phyloP scores from a whole-genome alignment of 768 basidiomycete genomes.

The Leccinum obscurum region DNA sequence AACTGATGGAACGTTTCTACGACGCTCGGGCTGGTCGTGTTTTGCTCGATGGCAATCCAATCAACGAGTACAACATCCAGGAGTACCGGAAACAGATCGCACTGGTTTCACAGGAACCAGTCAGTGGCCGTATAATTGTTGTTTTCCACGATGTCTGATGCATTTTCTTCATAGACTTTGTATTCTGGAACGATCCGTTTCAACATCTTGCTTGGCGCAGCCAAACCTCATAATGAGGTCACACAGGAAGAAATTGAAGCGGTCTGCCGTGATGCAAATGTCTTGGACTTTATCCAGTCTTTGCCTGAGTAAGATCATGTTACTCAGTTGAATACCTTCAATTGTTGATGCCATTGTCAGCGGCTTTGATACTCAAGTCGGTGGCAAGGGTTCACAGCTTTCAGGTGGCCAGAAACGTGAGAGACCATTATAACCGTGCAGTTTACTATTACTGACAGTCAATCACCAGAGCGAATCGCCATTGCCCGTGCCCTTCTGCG shows the following conservation, averaged over 20 bases:
- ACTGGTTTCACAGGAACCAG: conserved; percentile 87
- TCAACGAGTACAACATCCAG: conserved; percentile 76
- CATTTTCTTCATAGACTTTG: conserved; percentile 46
- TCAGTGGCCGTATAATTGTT: conserved; percentile 14
- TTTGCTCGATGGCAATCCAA: conserved; percentile 71
- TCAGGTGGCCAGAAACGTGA: conserved; percentile 87
- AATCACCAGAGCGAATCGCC: conserved; percentile 57
- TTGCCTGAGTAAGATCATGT: conserved; percentile 67
- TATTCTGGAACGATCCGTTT: conserved; percentile 92
- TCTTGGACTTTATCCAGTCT: conserved; percentile 85
- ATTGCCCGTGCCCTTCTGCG: conserved; percentile 89
- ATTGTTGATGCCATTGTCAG: conserved; percentile 36
- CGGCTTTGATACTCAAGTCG: conserved; percentile 90
- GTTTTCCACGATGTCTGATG: conserved; percentile 3
- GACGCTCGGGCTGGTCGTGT: conserved; percentile 76
- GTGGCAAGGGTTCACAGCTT: conserved; percentile 86
- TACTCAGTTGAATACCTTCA: not conserved
- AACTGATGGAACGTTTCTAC: conserved; percentile 85
- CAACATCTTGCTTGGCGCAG: conserved; percentile 86
- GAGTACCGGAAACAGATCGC: conserved; percentile 89
- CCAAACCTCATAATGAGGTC: conserved; percentile 72
- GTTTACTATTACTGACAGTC: not conserved
- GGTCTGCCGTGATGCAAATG: conserved; percentile 85
- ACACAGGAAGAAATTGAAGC: conserved; percentile 86
- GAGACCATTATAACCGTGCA: conserved; percentile 19